Evolutionary conservation across 768 basidiomycete genomes (phyloP), one percentile per base, ranked within the genome.

Genomic region (Russula emetica): DNA sequence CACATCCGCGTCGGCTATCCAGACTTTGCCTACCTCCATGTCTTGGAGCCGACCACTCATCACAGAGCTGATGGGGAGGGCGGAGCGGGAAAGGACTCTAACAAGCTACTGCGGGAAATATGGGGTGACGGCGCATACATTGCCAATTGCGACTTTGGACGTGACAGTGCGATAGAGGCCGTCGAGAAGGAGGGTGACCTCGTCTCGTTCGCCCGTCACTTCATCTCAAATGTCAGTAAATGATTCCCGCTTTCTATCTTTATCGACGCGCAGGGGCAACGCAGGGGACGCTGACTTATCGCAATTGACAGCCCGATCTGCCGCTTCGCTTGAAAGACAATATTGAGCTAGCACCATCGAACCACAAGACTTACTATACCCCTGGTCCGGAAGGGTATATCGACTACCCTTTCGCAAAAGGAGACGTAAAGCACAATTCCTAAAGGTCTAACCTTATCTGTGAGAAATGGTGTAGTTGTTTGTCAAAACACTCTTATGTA

Each of bases 21-120:
- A 10, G 60, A 62, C 51, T 58, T 59, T 26, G 63, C 60, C 38
- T 57, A 67, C 58, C 75, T 74, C 40, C 77, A 78, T 66, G 55
- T 75, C 49, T 60, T 75, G 24, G 73, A 77, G 59, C 67, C 72
- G 16, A 49, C 62, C 40, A 26, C 61, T 9, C 34, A 22, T 13
- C 34, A n/a, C 30, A 59, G 55, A 22, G 16, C 13, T 3, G n/a
- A 7, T 9, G 66, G 8, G 4, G n/a, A 47, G 61, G 28, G n/a
- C 24, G 26, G 34, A 6, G 1, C 9, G 10, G 1, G 8, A 20
- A 55, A 30, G n/a, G 52, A 57, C 5, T 69, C 70, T 7, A 71
- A 68, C 59, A 63, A 71, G 38, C 64, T 68, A 57, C 32, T 71
- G 49, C 67, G 71, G 13, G 65, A 69, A 3, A 64, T 72, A 18